A percentile compares a stretch with the other conserved stretches of the same genome.
phyloP scores from a whole-genome alignment of 202 grass and related monocot genomes.

The Hordeum pubiflorum region DNA sequence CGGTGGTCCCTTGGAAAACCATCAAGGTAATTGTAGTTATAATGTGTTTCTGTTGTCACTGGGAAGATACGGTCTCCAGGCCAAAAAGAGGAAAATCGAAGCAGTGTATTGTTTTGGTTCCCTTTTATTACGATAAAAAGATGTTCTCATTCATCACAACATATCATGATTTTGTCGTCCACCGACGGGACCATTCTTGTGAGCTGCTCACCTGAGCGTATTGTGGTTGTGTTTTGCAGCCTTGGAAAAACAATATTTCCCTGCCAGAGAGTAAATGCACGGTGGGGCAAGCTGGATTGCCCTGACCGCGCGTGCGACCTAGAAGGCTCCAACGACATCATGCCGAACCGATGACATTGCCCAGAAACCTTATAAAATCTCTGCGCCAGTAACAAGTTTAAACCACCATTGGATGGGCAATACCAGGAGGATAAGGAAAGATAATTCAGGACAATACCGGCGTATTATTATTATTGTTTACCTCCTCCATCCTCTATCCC shows the following conservation, averaged over 20 bases:
- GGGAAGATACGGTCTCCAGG: constrained; percentile 5
- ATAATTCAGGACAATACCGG: constrained; percentile 6
- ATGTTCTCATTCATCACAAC: constrained; percentile 8
- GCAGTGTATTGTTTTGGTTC: neutral
- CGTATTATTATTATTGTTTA: neutral
- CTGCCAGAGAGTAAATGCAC: constrained; percentile 82
- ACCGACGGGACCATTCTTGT: neutral
- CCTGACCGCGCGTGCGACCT: constrained; percentile 70
- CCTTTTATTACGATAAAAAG: constrained; percentile 12
- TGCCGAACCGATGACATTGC: constrained; percentile 33
- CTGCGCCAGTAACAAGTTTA: neutral
- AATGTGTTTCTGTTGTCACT: neutral
- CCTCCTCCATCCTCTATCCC: neutral
- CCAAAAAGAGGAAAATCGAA: constrained; percentile 18
- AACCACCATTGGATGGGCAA: neutral
- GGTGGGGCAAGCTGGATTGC: constrained; percentile 94
- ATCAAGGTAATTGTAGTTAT: neutral
- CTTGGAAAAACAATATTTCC: constrained; percentile 84
- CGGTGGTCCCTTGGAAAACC: neutral
- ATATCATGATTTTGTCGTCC: neutral
- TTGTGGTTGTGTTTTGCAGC: constrained; percentile 41
- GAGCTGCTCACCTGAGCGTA: neutral
- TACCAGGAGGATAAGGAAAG: constrained; percentile 7
- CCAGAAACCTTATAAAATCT: neutral
- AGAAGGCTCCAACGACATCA: constrained; percentile 45